phyloP scores from a whole-genome alignment of 148 eudicot species.

The Rhododendron ovatum region DNA sequence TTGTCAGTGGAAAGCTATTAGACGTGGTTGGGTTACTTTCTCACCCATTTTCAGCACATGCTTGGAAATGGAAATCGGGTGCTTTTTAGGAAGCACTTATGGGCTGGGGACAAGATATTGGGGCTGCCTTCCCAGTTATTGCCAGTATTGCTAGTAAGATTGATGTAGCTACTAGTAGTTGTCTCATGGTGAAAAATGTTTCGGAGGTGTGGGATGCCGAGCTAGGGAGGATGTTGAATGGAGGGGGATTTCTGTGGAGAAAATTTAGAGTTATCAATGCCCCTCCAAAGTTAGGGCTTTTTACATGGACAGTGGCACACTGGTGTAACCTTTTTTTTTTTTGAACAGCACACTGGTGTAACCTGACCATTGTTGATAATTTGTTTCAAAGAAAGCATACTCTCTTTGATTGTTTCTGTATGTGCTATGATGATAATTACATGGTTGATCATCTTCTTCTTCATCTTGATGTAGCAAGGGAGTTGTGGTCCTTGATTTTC shows the following conservation, averaged over 20 bases:
- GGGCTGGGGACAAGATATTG: background rate
- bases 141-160: background rate
- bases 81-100: background rate
- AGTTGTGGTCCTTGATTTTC: background rate
- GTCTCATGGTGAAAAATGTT: background rate
- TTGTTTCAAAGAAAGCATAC: background rate
- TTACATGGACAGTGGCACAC: background rate
- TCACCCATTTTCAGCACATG: background rate
- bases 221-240: background rate
- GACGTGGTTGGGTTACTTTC: background rate
- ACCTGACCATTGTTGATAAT: background rate
- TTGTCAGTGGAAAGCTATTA: background rate
- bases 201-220: background rate
- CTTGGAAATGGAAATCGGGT: background rate
- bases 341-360: background rate
- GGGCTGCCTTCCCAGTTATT: background rate
- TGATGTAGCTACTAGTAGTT: background rate
- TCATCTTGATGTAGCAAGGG: background rate
- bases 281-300: background rate
- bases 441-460: background rate
- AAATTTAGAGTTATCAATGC: background rate
- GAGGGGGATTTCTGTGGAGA: background rate
- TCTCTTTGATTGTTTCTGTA: background rate
- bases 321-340: background rate
- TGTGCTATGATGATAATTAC: background rate